Percentiles rank a stretch among this genome's conserved stretches.
These are phyloP conservation scores for Aspergillus texensis DNA, from an alignment of 2,329 filamentous ascomycete genomes.

Conservation along the genomic window DNA sequence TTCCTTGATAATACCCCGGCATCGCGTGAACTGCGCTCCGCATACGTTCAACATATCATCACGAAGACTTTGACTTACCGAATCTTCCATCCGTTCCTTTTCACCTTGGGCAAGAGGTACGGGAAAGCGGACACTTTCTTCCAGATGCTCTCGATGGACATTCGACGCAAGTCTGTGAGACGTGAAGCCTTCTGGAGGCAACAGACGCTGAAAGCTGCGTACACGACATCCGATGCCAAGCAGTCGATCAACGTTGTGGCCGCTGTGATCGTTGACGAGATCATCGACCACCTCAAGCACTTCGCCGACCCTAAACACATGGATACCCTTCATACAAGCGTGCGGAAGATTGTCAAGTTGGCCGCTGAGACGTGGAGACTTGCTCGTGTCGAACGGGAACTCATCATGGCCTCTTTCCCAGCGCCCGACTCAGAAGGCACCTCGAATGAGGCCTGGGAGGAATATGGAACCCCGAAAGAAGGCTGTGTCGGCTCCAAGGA, in stretches of 20 bases:
- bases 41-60: conserved; percentile 59
- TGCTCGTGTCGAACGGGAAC: conserved; percentile 59
- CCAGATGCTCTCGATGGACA: conserved; percentile 57
- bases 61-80: conserved; percentile 59
- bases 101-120: conserved; percentile 56
- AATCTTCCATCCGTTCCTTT: conserved; percentile 61
- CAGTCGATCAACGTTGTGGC: conserved; percentile 59
- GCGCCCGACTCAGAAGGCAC: conserved; percentile 38
- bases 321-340: conserved; percentile 53
- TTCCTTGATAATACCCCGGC: conserved; percentile 57
- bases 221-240: conserved; percentile 59
- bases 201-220: conserved; percentile 60
- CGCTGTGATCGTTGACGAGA: conserved; percentile 59
- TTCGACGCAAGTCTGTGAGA: conserved; percentile 58
- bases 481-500: conserved; percentile 14
- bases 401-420: conserved; percentile 57
- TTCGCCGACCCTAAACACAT: conserved; percentile 56
- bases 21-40: conserved; percentile 55
- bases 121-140: conserved; percentile 61
- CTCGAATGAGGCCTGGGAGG: conserved; percentile 40
- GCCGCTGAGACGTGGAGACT: conserved; percentile 62
- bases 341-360: conserved; percentile 59
- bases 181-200: conserved; percentile 62
- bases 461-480: conserved; percentile 34
- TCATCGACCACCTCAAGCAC: conserved; percentile 56